These are phyloP conservation scores for Lathyrus aphaca DNA, from an alignment of 306 rosid species.

Conservation along the genomic window DNA sequence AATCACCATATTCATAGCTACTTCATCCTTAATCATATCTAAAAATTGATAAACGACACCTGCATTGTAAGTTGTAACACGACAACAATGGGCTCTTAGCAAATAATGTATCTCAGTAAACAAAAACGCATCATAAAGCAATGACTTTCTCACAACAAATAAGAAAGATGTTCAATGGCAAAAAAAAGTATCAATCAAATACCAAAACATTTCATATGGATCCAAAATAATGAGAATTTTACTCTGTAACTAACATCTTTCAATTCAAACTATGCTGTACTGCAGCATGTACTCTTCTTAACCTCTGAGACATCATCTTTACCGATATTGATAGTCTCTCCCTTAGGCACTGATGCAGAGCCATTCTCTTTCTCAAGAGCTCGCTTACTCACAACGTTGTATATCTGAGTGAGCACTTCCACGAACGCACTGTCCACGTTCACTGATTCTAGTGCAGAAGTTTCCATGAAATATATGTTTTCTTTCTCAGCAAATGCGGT, in stretches of 20 bases:
- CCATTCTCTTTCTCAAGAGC: conserved; percentile 65
- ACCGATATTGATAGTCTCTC: conserved; percentile 63
- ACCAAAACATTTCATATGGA: conserved; percentile 35
- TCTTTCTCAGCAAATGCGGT: conserved; percentile 63
- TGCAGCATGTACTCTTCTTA: conserved; percentile 68
- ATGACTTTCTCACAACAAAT: conserved; percentile 27
- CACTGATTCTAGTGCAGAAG: conserved; percentile 76
- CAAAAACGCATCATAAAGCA: conserved; percentile 35
- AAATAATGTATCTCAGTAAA: conserved; percentile 28
- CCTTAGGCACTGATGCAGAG: conserved; percentile 59
- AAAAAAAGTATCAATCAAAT: conserved; percentile 20
- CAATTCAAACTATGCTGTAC: conserved; percentile 58
- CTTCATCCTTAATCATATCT: neutral
- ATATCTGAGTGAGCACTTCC: conserved; percentile 75
- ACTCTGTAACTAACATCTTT: conserved; percentile 15
- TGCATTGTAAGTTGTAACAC: neutral
- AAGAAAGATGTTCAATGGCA: conserved; percentile 7
- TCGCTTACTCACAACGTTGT: conserved; percentile 68
- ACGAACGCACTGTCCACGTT: conserved; percentile 75
- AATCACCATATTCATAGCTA: no score
- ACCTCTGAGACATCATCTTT: conserved; percentile 76
- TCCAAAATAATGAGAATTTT: conserved; percentile 16
- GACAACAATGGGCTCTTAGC: neutral
- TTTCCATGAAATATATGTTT: conserved; percentile 74
- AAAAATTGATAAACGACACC: neutral